Percentiles rank a stretch among this genome's conserved stretches.
Evolutionary conservation across 1,284 basidiomycete species (phyloP).

Genomic region (Phellopilus nigrolimitatus): DNA sequence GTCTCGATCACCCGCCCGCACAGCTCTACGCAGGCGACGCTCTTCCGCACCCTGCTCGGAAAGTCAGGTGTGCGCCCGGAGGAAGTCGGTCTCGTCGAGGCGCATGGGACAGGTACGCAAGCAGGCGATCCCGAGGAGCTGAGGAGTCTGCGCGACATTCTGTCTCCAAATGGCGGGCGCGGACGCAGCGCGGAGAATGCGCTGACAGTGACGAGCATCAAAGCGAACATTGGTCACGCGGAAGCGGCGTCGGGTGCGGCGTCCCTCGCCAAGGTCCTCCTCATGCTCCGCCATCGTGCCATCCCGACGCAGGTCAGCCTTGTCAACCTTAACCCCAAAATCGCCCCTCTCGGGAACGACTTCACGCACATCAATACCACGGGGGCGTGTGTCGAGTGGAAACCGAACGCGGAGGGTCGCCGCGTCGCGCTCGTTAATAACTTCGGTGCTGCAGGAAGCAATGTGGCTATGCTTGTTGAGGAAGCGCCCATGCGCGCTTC

Average conservation of each 20-base stretch:
- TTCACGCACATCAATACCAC: constrained; percentile 44
- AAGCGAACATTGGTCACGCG: constrained; percentile 68
- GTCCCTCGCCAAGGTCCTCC: constrained; percentile 61
- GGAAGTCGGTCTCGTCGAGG: constrained; percentile 59
- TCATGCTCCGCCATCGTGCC: constrained; percentile 54
- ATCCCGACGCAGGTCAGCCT: constrained; percentile 63
- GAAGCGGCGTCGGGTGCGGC: constrained; percentile 72
- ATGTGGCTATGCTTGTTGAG: constrained; percentile 56
- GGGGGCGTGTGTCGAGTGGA: constrained; percentile 37
- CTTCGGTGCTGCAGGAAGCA: constrained; percentile 71
- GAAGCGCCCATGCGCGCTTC: constrained; percentile 32
- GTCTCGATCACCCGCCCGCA: constrained; percentile 71
- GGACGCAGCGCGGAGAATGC: constrained; percentile 39
- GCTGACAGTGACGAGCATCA: constrained; percentile 62
- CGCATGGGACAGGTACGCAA: constrained; percentile 67
- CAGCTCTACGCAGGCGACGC: constrained; percentile 47
- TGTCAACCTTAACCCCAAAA: constrained; percentile 49
- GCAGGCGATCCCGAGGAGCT: constrained; percentile 65
- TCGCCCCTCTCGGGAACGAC: constrained; percentile 45
- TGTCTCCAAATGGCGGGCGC: constrained; percentile 31
- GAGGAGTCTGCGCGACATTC: constrained; percentile 54
- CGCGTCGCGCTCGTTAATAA: constrained; percentile 64
- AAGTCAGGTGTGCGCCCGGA: constrained; percentile 41
- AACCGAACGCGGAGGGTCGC: constrained; percentile 29
- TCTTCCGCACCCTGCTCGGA: constrained; percentile 47